Evolutionary conservation across 441 rosid genomes (phyloP).

Genomic region (Populus tomentosa): DNA sequence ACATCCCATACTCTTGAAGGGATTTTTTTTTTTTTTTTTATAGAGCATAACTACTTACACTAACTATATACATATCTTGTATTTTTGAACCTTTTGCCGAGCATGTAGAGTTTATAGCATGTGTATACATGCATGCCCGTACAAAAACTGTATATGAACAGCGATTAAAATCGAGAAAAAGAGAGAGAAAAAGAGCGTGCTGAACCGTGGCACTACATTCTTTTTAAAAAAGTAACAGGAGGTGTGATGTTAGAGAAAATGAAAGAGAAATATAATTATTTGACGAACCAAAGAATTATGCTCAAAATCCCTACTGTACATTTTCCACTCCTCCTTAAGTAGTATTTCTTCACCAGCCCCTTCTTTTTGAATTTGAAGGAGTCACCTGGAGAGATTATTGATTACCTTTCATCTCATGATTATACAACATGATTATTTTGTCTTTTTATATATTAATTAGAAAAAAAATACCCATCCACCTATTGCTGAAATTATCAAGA

Average conservation of each 20-base stretch:
- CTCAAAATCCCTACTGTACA: neutral
- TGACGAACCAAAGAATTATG: neutral
- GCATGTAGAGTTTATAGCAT: too few relatives aligned
- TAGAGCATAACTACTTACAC: too few relatives aligned
- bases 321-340: neutral
- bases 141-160: neutral
- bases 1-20: too few relatives aligned
- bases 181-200: neutral
- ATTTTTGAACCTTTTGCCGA: too few relatives aligned
- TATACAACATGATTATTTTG: slow-evolving; percentile 40
- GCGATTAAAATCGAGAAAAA: neutral
- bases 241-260: neutral
- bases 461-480: slow-evolving; percentile 17
- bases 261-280: neutral
- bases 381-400: slow-evolving; percentile 21
- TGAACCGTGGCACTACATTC: neutral
- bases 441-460: slow-evolving; percentile 25
- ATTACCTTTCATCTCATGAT: slow-evolving; percentile 36
- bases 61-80: too few relatives aligned
- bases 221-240: neutral
- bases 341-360: neutral
- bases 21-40: too few relatives aligned
- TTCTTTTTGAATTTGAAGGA: slow-evolving; percentile 18
- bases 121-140: too few relatives aligned
- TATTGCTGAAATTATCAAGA: slow-evolving; percentile 20